Percentiles rank a stretch among this genome's conserved stretches.
Evolutionary conservation across 2,329 filamentous ascomycete species (phyloP).

Genomic region (Paradendryphiella salina): DNA sequence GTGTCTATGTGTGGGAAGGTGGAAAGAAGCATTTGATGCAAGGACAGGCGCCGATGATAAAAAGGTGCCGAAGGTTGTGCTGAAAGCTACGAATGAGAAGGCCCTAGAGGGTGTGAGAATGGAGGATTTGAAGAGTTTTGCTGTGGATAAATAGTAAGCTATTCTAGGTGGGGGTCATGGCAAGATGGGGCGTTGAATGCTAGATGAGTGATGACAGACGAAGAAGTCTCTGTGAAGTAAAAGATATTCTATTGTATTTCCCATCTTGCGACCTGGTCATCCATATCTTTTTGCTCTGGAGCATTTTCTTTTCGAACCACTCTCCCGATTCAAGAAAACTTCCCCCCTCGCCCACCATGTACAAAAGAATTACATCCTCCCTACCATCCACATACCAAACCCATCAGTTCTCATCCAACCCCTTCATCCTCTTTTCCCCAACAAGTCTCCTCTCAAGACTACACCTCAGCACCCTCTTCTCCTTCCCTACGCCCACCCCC

Average conservation of each 20-base stretch:
- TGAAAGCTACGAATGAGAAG: constrained; percentile 58
- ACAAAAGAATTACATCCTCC: too few species aligned
- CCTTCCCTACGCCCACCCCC: constrained; percentile 43
- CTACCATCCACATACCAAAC: too few species aligned
- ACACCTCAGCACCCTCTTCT: constrained; percentile 50
- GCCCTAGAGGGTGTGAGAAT: constrained; percentile 54
- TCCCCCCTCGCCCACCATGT: too few species aligned
- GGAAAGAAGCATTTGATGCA: constrained; percentile 63
- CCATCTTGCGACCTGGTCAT: too few species aligned
- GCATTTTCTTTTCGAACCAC: too few species aligned
- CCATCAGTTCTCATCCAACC: constrained; percentile 19
- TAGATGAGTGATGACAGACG: too few species aligned
- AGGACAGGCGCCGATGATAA: constrained; percentile 52
- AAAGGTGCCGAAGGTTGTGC: constrained; percentile 54
- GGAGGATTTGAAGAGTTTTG: constrained; percentile 57
- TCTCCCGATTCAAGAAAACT: too few species aligned
- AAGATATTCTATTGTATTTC: too few species aligned
- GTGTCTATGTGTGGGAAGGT: constrained; percentile 64
- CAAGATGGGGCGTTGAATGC: too few species aligned
- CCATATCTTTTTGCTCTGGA: too few species aligned
- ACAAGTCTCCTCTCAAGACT: constrained; percentile 51
- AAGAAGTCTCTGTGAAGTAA: too few species aligned
- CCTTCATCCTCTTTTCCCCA: constrained; percentile 18
- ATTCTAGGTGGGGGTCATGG: too few species aligned
- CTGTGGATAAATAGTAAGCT: constrained; percentile 44